These are phyloP conservation scores for Hyphopichia pseudoburtonii DNA, from an alignment of 1,139 yeast genomes.

Conservation along the genomic window DNA sequence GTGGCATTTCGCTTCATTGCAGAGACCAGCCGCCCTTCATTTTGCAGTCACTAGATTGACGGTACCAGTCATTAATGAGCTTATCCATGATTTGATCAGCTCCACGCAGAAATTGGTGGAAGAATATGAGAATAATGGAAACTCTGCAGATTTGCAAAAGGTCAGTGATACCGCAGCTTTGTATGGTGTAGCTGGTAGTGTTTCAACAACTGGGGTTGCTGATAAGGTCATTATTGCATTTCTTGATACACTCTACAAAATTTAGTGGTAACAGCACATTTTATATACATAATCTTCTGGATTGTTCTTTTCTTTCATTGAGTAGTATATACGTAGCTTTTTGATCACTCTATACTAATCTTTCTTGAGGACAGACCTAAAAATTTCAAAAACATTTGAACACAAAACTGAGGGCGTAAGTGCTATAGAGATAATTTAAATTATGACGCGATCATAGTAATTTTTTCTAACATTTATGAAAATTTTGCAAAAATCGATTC, in stretches of 20 bases:
- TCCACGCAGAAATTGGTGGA: slow-evolving; percentile 45
- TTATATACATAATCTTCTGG: too few relatives aligned
- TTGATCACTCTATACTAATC: too few relatives aligned
- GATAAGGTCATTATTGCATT: slow-evolving; percentile 76
- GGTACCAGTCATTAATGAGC: slow-evolving; percentile 58
- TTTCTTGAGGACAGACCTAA: too few relatives aligned
- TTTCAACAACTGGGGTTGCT: slow-evolving; percentile 82
- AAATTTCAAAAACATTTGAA: too few relatives aligned
- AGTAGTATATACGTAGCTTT: too few relatives aligned
- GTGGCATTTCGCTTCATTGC: slow-evolving; percentile 89
- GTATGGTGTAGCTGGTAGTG: slow-evolving; percentile 94
- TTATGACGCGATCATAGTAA: too few relatives aligned
- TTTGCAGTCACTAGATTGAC: slow-evolving; percentile 82
- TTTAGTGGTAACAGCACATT: too few relatives aligned
- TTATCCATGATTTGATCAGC: slow-evolving; percentile 54
- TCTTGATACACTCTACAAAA: slow-evolving; percentile 72
- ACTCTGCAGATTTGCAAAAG: slow-evolving; percentile 27
- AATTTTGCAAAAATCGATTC: too few relatives aligned
- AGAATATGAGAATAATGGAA: slow-evolving; percentile 19
- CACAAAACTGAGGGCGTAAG: too few relatives aligned
- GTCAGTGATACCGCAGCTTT: slow-evolving; percentile 74
- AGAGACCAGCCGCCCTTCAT: slow-evolving; percentile 88
- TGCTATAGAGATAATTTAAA: too few relatives aligned
- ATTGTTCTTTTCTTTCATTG: background rate
- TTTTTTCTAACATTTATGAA: too few relatives aligned